A percentile compares a stretch with the other conserved stretches of the same genome.
phyloP scores from a whole-genome alignment of 2,329 filamentous ascomycete genomes.

The Teratosphaeria destructans region DNA sequence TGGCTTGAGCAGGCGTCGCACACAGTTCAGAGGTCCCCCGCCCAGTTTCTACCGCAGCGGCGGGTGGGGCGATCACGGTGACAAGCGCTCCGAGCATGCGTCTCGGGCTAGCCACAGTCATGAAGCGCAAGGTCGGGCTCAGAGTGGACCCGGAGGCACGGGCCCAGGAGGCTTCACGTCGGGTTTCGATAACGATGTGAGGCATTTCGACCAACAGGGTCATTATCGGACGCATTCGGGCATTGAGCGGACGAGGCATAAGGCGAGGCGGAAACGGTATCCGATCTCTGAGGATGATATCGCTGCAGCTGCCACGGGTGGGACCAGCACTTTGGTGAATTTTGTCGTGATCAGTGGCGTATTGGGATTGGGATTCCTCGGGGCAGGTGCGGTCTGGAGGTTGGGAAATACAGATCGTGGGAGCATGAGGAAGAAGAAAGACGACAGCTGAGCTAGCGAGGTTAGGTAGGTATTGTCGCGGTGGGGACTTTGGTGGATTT shows the following conservation, averaged over 20 bases:
- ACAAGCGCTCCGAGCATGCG: constrained; percentile 45
- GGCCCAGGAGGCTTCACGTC: constrained; percentile 48
- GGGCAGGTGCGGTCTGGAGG: neutral
- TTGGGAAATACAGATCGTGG: neutral
- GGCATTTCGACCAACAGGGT: constrained; percentile 66
- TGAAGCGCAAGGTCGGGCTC: constrained; percentile 15
- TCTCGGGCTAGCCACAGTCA: constrained; percentile 19
- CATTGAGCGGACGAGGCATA: constrained; percentile 28
- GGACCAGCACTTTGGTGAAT: constrained; percentile 19
- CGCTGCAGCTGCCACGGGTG: constrained; percentile 7
- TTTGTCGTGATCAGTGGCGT: constrained; percentile 25
- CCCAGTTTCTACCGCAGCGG: constrained; percentile 79
- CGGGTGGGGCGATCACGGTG: constrained; percentile 59
- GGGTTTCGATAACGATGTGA: constrained; percentile 46
- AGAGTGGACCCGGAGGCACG: constrained; percentile 15
- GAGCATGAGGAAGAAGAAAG: neutral
- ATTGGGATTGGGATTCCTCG: constrained; percentile 7
- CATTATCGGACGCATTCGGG: constrained; percentile 66
- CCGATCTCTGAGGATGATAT: constrained; percentile 11
- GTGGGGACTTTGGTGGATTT: too few relatives aligned
- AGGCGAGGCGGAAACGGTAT: constrained; percentile 11
- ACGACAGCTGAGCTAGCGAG: neutral
- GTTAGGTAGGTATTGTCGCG: too few relatives aligned
- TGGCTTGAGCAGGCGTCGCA: constrained; percentile 66
- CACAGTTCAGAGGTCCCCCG: constrained; percentile 72